Conservation (phyloP, 345 rosid genomes). For the Eucalyptus erythrocorys region DNA sequence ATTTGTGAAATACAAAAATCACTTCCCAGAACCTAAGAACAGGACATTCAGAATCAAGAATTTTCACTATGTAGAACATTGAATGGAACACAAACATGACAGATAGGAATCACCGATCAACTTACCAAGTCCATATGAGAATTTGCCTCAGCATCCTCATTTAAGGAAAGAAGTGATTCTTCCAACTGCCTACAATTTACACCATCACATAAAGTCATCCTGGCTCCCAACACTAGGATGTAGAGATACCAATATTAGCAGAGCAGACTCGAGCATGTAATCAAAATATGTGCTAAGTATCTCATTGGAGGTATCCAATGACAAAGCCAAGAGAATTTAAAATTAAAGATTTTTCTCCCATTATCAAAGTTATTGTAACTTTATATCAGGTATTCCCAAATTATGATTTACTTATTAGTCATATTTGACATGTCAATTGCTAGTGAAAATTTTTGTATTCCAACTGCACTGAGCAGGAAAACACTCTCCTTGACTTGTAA, state of each 20-base stretch:
- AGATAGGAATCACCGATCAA: background rate
- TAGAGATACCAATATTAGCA: background rate
- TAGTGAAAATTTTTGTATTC: background rate
- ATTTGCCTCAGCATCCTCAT: constrained; percentile 29
- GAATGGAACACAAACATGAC: background rate
- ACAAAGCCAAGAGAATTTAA: background rate
- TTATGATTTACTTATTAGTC: background rate
- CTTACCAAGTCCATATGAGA: constrained; percentile 26
- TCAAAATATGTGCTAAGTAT: background rate
- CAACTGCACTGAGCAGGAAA: background rate
- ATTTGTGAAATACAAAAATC: background rate
- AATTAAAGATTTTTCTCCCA: background rate
- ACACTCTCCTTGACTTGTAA: background rate
- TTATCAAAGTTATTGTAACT: background rate
- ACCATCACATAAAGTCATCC: background rate
- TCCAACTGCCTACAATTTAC: constrained; percentile 40
- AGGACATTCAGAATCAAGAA: background rate
- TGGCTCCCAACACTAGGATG: background rate
- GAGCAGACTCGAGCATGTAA: background rate
- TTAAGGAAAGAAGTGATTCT: constrained; percentile 39
- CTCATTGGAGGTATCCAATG: background rate
- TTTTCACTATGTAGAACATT: background rate
- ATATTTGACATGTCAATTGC: background rate
- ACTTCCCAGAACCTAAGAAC: background rate
- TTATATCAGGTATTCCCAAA: background rate